A percentile compares a stretch with the other conserved stretches of the same genome.
Evolutionary conservation across 1,139 yeast genomes (phyloP).

Genomic region (Saccharomyces hybrid): DNA sequence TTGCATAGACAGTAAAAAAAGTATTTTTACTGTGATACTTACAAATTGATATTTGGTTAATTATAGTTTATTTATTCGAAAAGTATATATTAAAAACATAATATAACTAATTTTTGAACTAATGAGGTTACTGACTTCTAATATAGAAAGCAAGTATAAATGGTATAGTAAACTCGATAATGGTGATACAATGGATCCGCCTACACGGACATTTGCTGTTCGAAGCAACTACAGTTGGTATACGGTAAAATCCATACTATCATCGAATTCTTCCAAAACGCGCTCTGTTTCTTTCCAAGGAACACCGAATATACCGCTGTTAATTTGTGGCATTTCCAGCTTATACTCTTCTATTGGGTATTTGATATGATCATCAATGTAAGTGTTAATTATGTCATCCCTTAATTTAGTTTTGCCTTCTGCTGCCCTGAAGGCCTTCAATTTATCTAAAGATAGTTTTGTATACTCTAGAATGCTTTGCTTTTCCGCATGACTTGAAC

Average conservation of each 20-base stretch:
- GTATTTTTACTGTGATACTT: not conserved
- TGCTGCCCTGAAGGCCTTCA: not conserved
- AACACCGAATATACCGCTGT: slow-evolving; percentile 70
- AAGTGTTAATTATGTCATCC: not conserved
- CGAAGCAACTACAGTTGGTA: slow-evolving; percentile 8
- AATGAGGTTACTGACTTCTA: not conserved
- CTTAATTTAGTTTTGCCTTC: not conserved
- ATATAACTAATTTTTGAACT: not conserved
- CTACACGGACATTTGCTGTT: not conserved
- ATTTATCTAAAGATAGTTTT: slow-evolving; percentile 11
- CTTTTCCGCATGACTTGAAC: slow-evolving; percentile 15
- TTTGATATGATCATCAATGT: slow-evolving; percentile 6
- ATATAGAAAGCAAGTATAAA: not conserved
- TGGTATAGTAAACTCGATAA: not conserved
- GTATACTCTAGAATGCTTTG: slow-evolving; percentile 18
- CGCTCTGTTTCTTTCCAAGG: slow-evolving; percentile 68
- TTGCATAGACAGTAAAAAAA: not conserved
- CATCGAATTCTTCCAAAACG: slow-evolving; percentile 36
- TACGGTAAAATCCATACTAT: slow-evolving; percentile 34
- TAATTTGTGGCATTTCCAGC: slow-evolving; percentile 66
- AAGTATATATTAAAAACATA: not conserved
- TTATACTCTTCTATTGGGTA: slow-evolving; percentile 14
- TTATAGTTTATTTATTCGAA: not conserved
- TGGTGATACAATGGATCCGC: not conserved
- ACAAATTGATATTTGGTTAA: not conserved